Evolutionary conservation across 441 rosid species (phyloP).

Genomic region (Pelargonium cotyledonis): DNA sequence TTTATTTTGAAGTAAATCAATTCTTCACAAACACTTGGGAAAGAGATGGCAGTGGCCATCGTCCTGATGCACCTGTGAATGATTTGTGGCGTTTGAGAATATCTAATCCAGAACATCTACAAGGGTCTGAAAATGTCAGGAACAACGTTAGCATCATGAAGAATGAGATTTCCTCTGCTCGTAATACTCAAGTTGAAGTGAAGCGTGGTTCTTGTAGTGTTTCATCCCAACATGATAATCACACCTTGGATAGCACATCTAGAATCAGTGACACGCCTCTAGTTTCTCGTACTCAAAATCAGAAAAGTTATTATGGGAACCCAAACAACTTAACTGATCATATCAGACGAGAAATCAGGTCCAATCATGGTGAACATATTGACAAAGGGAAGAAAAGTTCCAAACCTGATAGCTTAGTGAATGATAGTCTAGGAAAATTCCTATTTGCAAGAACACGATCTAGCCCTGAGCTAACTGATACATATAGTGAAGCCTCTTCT

Average conservation of each 20-base stretch:
- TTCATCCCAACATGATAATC: slow-evolving; percentile 40
- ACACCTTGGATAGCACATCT: slow-evolving; percentile 35
- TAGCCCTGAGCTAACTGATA: slow-evolving; percentile 92
- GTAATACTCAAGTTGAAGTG: slow-evolving; percentile 35
- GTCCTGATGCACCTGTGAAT: slow-evolving; percentile 83
- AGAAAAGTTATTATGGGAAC: slow-evolving; percentile 37
- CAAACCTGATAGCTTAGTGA: slow-evolving; percentile 46
- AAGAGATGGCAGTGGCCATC: slow-evolving; percentile 87
- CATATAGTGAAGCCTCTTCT: slow-evolving; percentile 48
- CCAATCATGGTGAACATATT: slow-evolving; percentile 37
- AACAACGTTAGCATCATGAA: slow-evolving; percentile 36
- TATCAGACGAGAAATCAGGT: slow-evolving; percentile 34
- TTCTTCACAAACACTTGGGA: slow-evolving; percentile 97
- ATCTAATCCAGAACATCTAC: slow-evolving; percentile 38
- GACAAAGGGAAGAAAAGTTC: slow-evolving; percentile 43
- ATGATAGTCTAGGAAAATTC: slow-evolving; percentile 59
- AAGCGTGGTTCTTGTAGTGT: slow-evolving; percentile 26
- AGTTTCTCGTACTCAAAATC: slow-evolving; percentile 42
- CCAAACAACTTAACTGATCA: slow-evolving; percentile 36
- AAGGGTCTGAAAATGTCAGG: slow-evolving; percentile 36
- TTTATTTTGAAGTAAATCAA: slow-evolving; percentile 64
- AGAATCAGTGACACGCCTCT: slow-evolving; percentile 30
- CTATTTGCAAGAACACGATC: slow-evolving; percentile 85
- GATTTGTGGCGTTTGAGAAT: slow-evolving; percentile 42
- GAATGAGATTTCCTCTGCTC: slow-evolving; percentile 32